phyloP scores from a whole-genome alignment of 768 basidiomycete genomes.

The Amanita polypyramis region DNA sequence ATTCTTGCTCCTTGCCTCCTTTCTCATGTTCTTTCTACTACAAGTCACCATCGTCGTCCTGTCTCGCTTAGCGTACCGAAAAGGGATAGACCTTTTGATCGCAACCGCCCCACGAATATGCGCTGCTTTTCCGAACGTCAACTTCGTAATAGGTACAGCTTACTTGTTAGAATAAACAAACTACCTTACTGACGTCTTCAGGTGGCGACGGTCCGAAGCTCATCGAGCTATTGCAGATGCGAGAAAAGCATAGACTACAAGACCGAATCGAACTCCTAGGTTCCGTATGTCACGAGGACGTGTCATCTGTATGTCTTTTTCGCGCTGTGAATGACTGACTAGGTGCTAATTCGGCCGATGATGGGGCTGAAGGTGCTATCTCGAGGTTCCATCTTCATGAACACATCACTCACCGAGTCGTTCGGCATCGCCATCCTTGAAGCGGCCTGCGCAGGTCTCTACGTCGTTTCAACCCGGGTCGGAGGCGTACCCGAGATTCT shows the following conservation, averaged over 20 bases:
- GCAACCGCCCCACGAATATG: constrained; percentile 90
- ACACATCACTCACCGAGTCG: constrained; percentile 91
- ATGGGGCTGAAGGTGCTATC: constrained; percentile 52
- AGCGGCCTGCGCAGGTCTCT: constrained; percentile 89
- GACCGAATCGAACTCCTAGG: constrained; percentile 90
- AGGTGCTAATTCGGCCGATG: background rate
- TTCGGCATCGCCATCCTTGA: constrained; percentile 98
- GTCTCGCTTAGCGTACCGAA: constrained; percentile 87
- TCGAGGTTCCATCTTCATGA: constrained; percentile 86
- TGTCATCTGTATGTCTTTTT: constrained; percentile 51
- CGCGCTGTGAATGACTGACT: no score
- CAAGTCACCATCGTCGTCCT: constrained; percentile 87
- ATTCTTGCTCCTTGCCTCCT: background rate
- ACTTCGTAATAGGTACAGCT: constrained; percentile 73
- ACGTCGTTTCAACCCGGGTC: constrained; percentile 88
- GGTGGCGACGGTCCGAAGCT: constrained; percentile 95
- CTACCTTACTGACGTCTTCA: constrained; percentile 18
- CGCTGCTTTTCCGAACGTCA: constrained; percentile 72
- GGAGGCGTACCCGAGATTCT: constrained; percentile 95
- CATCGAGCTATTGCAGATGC: constrained; percentile 90
- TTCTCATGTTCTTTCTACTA: background rate
- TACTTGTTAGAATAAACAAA: background rate
- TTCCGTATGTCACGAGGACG: constrained; percentile 68
- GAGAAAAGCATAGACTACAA: constrained; percentile 82
- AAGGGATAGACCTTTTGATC: constrained; percentile 92